These are phyloP conservation scores for Talaromyces borbonicus DNA, from an alignment of 495 filamentous ascomycete species.

Conservation along the genomic window DNA sequence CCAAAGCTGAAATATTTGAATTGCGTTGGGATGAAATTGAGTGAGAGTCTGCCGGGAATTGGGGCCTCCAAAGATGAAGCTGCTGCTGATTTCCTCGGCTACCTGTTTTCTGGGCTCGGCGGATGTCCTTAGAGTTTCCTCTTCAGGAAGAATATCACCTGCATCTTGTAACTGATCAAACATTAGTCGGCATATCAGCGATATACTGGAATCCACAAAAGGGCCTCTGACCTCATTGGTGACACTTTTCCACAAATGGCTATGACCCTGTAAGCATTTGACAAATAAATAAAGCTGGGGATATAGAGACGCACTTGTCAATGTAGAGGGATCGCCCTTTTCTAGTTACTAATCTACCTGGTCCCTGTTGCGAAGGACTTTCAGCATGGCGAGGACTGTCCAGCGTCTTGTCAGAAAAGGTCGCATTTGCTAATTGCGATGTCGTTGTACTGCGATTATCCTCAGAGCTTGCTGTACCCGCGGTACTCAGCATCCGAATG, in stretches of 20 bases:
- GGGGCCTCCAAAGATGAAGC: conserved; percentile 14
- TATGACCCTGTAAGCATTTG: conserved; percentile 10
- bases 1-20: conserved; percentile 66
- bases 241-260: conserved; percentile 42
- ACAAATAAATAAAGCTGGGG: neutral
- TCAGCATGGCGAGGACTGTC: too few relatives aligned
- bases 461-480: neutral
- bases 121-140: conserved; percentile 9
- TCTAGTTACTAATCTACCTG: conserved; percentile 25
- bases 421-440: neutral
- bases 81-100: conserved; percentile 11
- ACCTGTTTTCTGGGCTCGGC: conserved; percentile 10
- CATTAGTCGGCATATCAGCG: neutral
- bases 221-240: conserved; percentile 35
- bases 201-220: neutral
- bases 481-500: neutral
- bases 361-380: conserved; percentile 5
- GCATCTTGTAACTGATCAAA: conserved; percentile 36
- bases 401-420: neutral
- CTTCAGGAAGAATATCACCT: conserved; percentile 27
- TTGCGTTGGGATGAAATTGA: conserved; percentile 49
- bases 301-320: conserved; percentile 26
- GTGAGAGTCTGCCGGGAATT: conserved; percentile 11
- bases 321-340: conserved; percentile 38
- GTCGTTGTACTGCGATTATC: neutral